A percentile compares a stretch with the other conserved stretches of the same genome.
These are phyloP conservation scores for Evernia prunastri DNA, from an alignment of 495 filamentous ascomycete genomes.

Conservation along the genomic window DNA sequence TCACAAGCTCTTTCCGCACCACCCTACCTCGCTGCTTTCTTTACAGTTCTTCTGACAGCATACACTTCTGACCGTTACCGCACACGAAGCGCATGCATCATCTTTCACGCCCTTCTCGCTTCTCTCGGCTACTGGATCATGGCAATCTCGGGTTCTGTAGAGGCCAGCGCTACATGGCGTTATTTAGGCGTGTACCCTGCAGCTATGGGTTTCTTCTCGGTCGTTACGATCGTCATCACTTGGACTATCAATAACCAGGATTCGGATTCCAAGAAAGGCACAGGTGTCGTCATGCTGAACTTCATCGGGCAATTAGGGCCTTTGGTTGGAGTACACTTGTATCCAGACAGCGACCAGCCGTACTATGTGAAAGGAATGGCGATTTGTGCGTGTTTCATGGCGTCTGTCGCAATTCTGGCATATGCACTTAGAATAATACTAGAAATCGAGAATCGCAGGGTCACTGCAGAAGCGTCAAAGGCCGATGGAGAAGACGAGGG, in stretches of 20 bases:
- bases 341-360: constrained; percentile 50
- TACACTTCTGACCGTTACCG: constrained; percentile 45
- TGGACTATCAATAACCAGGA: constrained; percentile 60
- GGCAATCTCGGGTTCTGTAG: constrained; percentile 34
- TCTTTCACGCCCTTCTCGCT: constrained; percentile 49
- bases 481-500: constrained; percentile 24
- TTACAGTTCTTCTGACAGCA: constrained; percentile 44
- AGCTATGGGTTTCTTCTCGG: constrained; percentile 53
- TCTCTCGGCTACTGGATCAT: constrained; percentile 55
- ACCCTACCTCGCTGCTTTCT: constrained; percentile 50
- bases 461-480: neutral
- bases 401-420: constrained; percentile 42
- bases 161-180: constrained; percentile 33
- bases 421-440: constrained; percentile 43
- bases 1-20: constrained; percentile 53
- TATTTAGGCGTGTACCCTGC: constrained; percentile 55
- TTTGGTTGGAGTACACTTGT: constrained; percentile 54
- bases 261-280: constrained; percentile 47
- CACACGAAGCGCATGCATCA: constrained; percentile 45
- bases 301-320: constrained; percentile 58
- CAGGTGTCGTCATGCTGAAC: constrained; percentile 52
- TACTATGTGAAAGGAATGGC: constrained; percentile 55
- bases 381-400: constrained; percentile 54
- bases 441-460: constrained; percentile 36
- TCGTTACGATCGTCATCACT: constrained; percentile 56